A percentile compares a stretch with the other conserved stretches of the same genome.
phyloP scores from a whole-genome alignment of 2,329 filamentous ascomycete genomes.

The Cladophialophora carrionii region DNA sequence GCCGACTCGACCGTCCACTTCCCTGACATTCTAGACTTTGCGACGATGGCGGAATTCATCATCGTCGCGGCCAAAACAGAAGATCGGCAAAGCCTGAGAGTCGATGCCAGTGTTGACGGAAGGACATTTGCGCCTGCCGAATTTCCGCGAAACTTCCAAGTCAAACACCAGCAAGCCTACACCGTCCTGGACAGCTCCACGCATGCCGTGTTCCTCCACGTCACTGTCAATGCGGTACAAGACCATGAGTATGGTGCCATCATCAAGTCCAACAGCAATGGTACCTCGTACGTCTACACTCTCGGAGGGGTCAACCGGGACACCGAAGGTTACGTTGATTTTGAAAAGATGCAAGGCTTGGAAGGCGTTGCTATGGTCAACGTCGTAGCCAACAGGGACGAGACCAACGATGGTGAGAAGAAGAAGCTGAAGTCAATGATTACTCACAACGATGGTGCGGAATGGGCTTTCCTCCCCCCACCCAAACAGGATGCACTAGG shows the following conservation, averaged over 20 bases:
- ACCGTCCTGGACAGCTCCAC: slow-evolving; percentile 94
- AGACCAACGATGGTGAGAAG: slow-evolving; percentile 62
- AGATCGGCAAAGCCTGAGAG: slow-evolving; percentile 69
- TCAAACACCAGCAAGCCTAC: slow-evolving; percentile 78
- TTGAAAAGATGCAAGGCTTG: slow-evolving; percentile 90
- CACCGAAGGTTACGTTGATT: slow-evolving; percentile 78
- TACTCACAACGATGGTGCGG: slow-evolving; percentile 91
- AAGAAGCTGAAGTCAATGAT: slow-evolving; percentile 91
- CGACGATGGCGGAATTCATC: slow-evolving; percentile 96
- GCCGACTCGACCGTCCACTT: slow-evolving; percentile 64
- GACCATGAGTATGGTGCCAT: slow-evolving; percentile 79
- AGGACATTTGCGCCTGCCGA: slow-evolving; percentile 77
- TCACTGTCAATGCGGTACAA: slow-evolving; percentile 70
- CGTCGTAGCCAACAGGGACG: slow-evolving; percentile 73
- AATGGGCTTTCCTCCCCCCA: slow-evolving; percentile 78
- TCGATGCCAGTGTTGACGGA: slow-evolving; percentile 84
- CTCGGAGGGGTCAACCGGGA: slow-evolving; percentile 81
- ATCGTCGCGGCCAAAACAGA: slow-evolving; percentile 70
- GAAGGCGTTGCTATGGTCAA: slow-evolving; percentile 92
- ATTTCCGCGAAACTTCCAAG: slow-evolving; percentile 83
- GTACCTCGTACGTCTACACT: slow-evolving; percentile 89
- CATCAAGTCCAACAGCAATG: slow-evolving; percentile 98
- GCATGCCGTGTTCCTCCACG: slow-evolving; percentile 91
- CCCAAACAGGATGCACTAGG: slow-evolving; percentile 71
- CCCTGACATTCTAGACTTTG: slow-evolving; percentile 78